Conservation (phyloP, 129 eudicot species). For the Flaveria bidentis region DNA sequence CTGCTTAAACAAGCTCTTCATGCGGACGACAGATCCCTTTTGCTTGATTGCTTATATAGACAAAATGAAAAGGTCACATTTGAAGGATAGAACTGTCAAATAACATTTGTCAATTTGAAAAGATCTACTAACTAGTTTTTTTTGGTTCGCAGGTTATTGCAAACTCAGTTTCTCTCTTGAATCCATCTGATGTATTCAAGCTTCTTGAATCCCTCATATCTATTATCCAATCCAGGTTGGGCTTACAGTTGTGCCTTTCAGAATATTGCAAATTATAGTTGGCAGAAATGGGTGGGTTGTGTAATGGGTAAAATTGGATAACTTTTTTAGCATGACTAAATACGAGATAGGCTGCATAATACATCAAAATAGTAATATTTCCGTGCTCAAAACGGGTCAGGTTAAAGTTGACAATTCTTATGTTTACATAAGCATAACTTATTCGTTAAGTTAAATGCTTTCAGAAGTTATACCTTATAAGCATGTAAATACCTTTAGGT, state of each 20-base stretch:
- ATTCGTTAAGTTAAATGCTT: too few species aligned
- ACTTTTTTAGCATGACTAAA: background rate
- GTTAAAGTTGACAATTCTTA: background rate
- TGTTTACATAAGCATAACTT: too few species aligned
- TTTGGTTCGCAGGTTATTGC: constrained; percentile 59
- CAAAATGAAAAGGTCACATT: constrained; percentile 75
- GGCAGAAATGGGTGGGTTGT: constrained; percentile 1
- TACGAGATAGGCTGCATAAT: background rate
- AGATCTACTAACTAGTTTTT: constrained; percentile 6
- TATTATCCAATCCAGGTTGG: constrained; percentile 73
- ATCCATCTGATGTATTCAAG: constrained; percentile 81
- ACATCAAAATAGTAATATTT: background rate
- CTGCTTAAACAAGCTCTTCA: constrained; percentile 88
- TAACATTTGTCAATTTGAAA: background rate
- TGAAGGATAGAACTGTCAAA: background rate
- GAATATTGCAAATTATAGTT: constrained; percentile 12
- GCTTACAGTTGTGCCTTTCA: background rate
- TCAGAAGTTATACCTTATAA: too few species aligned
- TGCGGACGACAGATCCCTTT: constrained; percentile 86
- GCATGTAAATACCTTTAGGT: too few species aligned
- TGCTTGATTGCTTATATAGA: constrained; percentile 80
- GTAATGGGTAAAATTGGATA: background rate
- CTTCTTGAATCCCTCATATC: constrained; percentile 73
- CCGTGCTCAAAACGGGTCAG: too few species aligned
- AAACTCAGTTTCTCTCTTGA: constrained; percentile 69